Evolutionary conservation across 768 basidiomycete genomes (phyloP).

Genomic region (Lactarius pseudohatsudake): DNA sequence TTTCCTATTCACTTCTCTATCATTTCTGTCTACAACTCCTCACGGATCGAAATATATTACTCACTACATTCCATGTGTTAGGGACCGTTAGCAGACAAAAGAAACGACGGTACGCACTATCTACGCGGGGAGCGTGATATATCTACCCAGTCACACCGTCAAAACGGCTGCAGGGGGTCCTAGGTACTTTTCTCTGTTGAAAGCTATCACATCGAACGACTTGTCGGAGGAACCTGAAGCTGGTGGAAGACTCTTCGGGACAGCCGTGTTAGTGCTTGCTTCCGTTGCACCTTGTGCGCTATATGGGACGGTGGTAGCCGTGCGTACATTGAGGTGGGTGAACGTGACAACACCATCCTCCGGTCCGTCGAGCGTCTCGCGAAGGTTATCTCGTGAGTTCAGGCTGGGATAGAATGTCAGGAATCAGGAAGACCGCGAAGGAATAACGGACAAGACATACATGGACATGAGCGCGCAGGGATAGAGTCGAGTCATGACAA

Average conservation of each 20-base stretch:
- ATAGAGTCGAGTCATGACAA: no score
- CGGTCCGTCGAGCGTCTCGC: neutral
- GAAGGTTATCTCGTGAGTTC: neutral
- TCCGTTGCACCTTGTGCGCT: neutral
- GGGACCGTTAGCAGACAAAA: no score
- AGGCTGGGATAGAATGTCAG: neutral
- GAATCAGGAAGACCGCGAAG: neutral
- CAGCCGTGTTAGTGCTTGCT: neutral
- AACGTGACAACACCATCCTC: no score
- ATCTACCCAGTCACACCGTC: neutral
- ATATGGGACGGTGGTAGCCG: neutral
- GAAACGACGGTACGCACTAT: neutral
- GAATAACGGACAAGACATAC: neutral
- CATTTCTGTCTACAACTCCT: no score
- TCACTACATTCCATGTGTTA: no score
- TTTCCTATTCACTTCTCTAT: no score
- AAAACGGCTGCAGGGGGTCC: no score
- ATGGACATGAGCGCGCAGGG: neutral
- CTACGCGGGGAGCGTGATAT: neutral
- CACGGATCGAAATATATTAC: no score
- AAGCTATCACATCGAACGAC: neutral
- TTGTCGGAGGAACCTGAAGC: neutral
- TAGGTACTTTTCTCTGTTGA: neutral
- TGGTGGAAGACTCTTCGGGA: neutral
- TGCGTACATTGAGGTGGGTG: neutral